Conservation (phyloP, 805 yeast genomes). For the Grigorovia humatica region DNA sequence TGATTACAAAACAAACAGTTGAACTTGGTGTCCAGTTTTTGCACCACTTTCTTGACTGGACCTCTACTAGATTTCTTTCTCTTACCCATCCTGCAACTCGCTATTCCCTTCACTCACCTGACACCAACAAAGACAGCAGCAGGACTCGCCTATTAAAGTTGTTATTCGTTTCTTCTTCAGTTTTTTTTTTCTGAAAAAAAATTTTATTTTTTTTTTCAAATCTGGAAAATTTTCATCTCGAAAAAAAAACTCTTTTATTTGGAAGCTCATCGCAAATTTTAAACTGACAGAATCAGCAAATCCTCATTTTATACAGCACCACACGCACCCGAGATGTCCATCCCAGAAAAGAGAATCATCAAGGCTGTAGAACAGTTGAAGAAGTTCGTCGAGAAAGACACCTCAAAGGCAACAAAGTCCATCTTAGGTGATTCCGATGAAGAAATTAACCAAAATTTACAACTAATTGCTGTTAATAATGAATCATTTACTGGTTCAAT, state of each 20-base stretch:
- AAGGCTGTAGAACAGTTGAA: constrained; percentile 58
- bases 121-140: not conserved
- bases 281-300: not conserved
- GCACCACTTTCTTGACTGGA: constrained; percentile 70
- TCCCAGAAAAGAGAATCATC: constrained; percentile 24
- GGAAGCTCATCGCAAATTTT: not conserved
- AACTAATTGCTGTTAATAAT: constrained; percentile 54
- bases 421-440: constrained; percentile 50
- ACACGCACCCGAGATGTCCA: not conserved
- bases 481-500: constrained; percentile 44
- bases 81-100: constrained; percentile 43
- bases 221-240: not conserved
- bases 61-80: constrained; percentile 77
- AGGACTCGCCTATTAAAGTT: not conserved
- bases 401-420: constrained; percentile 4
- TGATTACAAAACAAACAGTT: constrained; percentile 93
- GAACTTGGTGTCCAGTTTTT: constrained; percentile 70
- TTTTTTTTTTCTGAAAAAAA: not conserved
- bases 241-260: not conserved
- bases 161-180: not conserved
- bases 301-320: not conserved
- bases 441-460: constrained; percentile 36
- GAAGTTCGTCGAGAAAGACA: constrained; percentile 40
- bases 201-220: not conserved
- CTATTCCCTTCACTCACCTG: constrained; percentile 13